Base-by-base conservation (phyloP, 1,139 yeast genomes). In the Candida pseudoviswanathii region DNA sequence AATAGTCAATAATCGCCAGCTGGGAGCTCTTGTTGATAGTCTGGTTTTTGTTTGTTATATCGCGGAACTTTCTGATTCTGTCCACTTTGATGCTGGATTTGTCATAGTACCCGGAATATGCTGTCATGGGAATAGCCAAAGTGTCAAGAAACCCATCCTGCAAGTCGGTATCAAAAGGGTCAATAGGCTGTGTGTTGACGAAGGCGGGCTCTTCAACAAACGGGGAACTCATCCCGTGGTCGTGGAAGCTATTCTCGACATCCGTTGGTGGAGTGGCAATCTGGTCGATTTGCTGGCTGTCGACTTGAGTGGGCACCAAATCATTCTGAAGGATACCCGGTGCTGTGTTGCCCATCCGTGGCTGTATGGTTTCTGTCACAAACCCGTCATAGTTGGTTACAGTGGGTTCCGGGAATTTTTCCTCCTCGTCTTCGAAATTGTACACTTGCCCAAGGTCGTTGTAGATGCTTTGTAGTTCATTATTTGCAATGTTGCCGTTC, bases 391-490 rank as follows among this genome's bases (percentile, higher is more conserved):
- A 74, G 47, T 75, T 74, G 2, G 77, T 67, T 3, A 73, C 58
- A 0, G 68, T 71, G 3, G 66, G 67, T 22, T 62, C 62, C 7
- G 63, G 69, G 16, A 59, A 59, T 33, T 64, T 69, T 3, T 65
- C 60, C 29, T 55, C 59, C 41, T 60, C 70, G 51, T 59, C 68
- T 27, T 69, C 71, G 40, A 67, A 61, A 27, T 60, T 57, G 26
- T 66, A 52, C 29, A 58, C 56, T 2, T 68, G 66, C 2, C 83
- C 70, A 0, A 86, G 87, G 56, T 81, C 84, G 59, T 86, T 89
- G 62, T 89, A 89, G 88, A 91, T 87, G 24, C 80, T 79, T 52
- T 81, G 74, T 0, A 91, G 85, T 57, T 90, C 97, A 47, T 83
- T 82, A 49, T 84, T 80, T 0, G 96, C 96, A 58, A 85, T 82